These are phyloP conservation scores for Solanum peruvianum DNA, from an alignment of 257 asterid genomes.

Conservation along the genomic window DNA sequence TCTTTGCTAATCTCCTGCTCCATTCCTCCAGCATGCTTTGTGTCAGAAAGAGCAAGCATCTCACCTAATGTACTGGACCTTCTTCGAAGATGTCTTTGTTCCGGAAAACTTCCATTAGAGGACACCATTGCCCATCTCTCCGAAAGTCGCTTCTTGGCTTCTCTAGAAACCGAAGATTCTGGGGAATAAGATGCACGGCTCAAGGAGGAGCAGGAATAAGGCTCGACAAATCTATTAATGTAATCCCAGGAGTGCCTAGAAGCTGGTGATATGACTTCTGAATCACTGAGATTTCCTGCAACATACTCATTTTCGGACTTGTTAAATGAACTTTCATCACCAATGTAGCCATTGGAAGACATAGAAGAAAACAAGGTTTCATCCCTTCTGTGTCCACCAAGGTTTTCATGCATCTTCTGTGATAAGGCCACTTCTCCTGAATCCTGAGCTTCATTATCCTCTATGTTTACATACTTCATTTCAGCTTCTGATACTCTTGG, in stretches of 20 bases:
- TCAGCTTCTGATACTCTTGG: conserved; percentile 29
- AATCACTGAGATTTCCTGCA: conserved; percentile 63
- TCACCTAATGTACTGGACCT: conserved; percentile 95
- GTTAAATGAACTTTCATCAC: conserved; percentile 85
- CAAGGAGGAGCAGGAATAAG: conserved; percentile 63
- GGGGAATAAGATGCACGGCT: conserved; percentile 92
- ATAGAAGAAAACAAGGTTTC: conserved; percentile 66
- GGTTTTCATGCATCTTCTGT: conserved; percentile 58
- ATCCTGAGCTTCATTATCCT: conserved; percentile 58
- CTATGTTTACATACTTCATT: conserved; percentile 33
- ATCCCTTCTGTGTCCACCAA: conserved; percentile 47
- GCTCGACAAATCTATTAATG: conserved; percentile 66
- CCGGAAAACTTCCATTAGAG: conserved; percentile 53
- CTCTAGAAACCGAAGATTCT: conserved; percentile 84
- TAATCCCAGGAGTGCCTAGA: conserved; percentile 96
- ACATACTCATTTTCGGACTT: conserved; percentile 69
- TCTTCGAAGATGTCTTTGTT: conserved; percentile 51
- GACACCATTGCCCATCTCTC: conserved; percentile 97
- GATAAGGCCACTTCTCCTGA: conserved; percentile 77
- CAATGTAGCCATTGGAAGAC: conserved; percentile 67
- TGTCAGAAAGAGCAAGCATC: conserved; percentile 96
- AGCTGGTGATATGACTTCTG: conserved; percentile 72
- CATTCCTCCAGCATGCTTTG: conserved; percentile 28
- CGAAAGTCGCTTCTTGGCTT: conserved; percentile 95
- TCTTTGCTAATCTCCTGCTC: conserved; percentile 27